These are phyloP conservation scores for Syzygium grande DNA, from an alignment of 345 rosid genomes.

Conservation along the genomic window DNA sequence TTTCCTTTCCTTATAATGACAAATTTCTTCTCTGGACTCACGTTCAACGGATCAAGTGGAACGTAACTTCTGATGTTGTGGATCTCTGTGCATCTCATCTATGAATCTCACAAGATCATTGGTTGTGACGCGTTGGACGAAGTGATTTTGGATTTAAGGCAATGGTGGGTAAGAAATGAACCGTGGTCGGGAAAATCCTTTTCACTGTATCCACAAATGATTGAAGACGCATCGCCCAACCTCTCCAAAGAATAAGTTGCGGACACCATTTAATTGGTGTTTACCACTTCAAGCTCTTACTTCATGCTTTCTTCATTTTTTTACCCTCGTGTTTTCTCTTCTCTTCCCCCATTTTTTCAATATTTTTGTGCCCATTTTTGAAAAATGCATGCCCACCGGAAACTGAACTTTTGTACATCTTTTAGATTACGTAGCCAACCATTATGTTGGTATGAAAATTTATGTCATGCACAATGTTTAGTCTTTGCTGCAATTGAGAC, in stretches of 20 bases:
- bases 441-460: neutral
- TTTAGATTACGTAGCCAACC: neutral
- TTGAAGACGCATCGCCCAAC: neutral
- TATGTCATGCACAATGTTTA: neutral
- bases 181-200: neutral
- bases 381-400: neutral
- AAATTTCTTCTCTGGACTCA: neutral
- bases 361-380: neutral
- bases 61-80: neutral
- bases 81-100: neutral
- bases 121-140: neutral
- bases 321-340: neutral
- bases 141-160: neutral
- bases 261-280: neutral
- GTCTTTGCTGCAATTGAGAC: neutral
- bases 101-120: neutral
- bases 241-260: neutral
- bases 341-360: neutral
- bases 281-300: neutral
- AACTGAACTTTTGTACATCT: neutral
- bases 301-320: neutral
- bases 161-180: neutral
- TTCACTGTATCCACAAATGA: neutral
- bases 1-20: neutral
- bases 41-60: neutral